These are phyloP conservation scores for Setaria viridis DNA, from an alignment of 202 grass and related monocot species.

Conservation along the genomic window DNA sequence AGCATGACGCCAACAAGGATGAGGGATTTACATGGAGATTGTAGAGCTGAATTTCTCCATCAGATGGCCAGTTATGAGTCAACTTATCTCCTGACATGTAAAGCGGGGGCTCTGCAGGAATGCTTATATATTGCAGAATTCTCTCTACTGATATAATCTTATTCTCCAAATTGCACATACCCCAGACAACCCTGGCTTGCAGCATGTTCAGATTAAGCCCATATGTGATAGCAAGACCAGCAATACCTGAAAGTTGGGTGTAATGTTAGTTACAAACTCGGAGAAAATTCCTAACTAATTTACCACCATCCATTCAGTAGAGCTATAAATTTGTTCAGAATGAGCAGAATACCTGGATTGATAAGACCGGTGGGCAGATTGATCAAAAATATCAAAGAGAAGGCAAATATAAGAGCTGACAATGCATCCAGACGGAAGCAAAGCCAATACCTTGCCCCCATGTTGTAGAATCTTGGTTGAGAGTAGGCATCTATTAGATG, in stretches of 20 bases:
- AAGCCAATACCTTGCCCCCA: constrained; percentile 61
- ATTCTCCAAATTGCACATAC: constrained; percentile 71
- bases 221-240: constrained; percentile 81
- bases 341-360: constrained; percentile 55
- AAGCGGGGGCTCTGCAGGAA: constrained; percentile 74
- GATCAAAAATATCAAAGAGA: constrained; percentile 62
- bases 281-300: neutral
- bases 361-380: constrained; percentile 50
- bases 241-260: constrained; percentile 56
- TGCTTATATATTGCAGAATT: constrained; percentile 71
- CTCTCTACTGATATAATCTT: constrained; percentile 76
- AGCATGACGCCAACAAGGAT: neutral
- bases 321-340: neutral
- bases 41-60: constrained; percentile 65
- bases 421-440: constrained; percentile 63
- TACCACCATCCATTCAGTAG: neutral
- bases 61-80: constrained; percentile 59
- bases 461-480: constrained; percentile 58
- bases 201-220: constrained; percentile 75
- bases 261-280: constrained; percentile 13
- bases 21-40: constrained; percentile 55
- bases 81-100: constrained; percentile 38
- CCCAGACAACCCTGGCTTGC: constrained; percentile 46
- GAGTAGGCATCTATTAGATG: constrained; percentile 61
- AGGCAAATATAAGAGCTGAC: constrained; percentile 62